Percentiles rank a stretch among this genome's conserved stretches.
Evolutionary conservation across 2,329 filamentous ascomycete genomes (phyloP).

Genomic region (Ilyonectria destructans): DNA sequence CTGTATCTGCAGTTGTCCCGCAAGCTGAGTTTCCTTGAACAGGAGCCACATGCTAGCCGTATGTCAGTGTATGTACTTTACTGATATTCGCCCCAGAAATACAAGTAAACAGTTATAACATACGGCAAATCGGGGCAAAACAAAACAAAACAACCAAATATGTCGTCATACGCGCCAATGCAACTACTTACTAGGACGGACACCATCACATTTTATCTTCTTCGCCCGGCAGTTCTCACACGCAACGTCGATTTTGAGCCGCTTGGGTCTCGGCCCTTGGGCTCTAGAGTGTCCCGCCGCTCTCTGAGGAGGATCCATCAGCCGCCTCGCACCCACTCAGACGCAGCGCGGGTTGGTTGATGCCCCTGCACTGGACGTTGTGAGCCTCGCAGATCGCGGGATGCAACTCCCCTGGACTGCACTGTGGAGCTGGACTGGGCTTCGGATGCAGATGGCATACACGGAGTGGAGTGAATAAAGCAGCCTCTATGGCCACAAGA

Average conservation of each 20-base stretch:
- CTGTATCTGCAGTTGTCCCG: constrained; percentile 52
- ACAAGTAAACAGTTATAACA: neutral
- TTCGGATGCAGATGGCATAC: neutral
- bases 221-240: constrained; percentile 60
- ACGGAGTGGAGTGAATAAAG: neutral
- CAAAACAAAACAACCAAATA: neutral
- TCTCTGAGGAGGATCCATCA: constrained; percentile 39
- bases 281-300: constrained; percentile 6
- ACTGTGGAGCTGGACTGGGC: neutral
- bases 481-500: neutral
- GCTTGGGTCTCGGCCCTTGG: constrained; percentile 49
- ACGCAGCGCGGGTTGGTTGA: neutral
- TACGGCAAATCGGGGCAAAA: neutral
- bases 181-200: constrained; percentile 53
- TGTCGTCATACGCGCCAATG: neutral
- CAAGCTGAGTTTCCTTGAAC: constrained; percentile 49
- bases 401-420: neutral
- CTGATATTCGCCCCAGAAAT: neutral
- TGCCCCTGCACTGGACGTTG: neutral
- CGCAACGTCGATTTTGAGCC: constrained; percentile 62
- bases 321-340: neutral
- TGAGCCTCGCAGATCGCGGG: neutral
- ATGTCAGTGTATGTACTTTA: constrained; percentile 1
- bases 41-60: constrained; percentile 52
- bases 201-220: constrained; percentile 62